Base-by-base conservation (phyloP, 2,329 filamentous ascomycete species). In the Monilinia fructicola region DNA sequence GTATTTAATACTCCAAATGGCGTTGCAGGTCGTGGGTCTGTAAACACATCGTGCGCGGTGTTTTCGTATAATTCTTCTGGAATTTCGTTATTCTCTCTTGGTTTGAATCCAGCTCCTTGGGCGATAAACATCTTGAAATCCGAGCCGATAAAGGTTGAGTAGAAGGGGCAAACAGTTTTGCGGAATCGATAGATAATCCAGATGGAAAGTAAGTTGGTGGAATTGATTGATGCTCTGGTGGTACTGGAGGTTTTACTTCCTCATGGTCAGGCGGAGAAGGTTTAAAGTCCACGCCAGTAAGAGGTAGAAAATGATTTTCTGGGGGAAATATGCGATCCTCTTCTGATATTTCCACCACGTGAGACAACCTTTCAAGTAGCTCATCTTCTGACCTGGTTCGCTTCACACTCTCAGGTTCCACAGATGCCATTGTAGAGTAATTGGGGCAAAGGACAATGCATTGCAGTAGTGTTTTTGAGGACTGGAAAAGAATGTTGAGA, bases 291-390 rank as follows among this genome's bases (percentile, higher is more conserved):
- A 10, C 16, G 6, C 31, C 18, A n/a, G 44, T 61, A 11, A 40
- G 14, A 38, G 58, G 44, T 26, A 26, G 21, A 23, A 52, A 61
- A 26, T 61, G 58, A 38, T 18, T 26, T 26, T 52, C 44, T 52
- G 9, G 16, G 6, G 58, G n/a, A 21, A 38, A 61, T 50, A 40
- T 26, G 5, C 46, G n/a, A 16, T 40, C 31, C 18, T 31, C 26
- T 50, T 61, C 31, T 38, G 44, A 60, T 12, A 60, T 60, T 35
- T 61, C 31, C n/a, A 50, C 28, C 44, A 35, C 58, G 7, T 40
- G 58, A n/a, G 58, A 61, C n/a, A 61, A 61, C 16, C 58, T 50
- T 61, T 60, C 44, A 31, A 60, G 31, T 50, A 60, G 23, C 14
- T 50, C 44, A 21, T 60, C 58, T 60, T 50, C 58, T 40, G 58